Percentiles rank a stretch among this genome's conserved stretches.
Evolutionary conservation across 2,329 filamentous ascomycete genomes (phyloP).

Genomic region (Dactylellina leptospora): DNA sequence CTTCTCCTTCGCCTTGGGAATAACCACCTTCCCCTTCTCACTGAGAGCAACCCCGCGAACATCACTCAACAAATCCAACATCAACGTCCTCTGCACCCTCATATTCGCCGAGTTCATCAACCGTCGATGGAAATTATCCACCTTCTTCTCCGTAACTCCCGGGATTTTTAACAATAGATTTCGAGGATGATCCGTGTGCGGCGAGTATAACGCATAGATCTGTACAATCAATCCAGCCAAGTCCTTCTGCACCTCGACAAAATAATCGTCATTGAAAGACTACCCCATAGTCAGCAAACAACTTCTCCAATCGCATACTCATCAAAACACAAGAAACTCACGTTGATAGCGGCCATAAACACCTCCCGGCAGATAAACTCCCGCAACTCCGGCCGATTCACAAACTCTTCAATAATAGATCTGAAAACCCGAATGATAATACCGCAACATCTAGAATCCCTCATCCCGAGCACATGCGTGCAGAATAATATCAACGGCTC

Average conservation of each 20-base stretch:
- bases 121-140: constrained; percentile 74
- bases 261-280: constrained; percentile 92
- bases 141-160: constrained; percentile 73
- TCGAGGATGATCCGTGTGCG: constrained; percentile 74
- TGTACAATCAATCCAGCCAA: constrained; percentile 85
- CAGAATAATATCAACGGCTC: constrained; percentile 91
- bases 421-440: constrained; percentile 87
- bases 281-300: constrained; percentile 26
- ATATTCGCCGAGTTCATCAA: constrained; percentile 61
- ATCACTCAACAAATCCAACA: constrained; percentile 84
- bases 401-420: constrained; percentile 82
- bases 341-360: constrained; percentile 71
- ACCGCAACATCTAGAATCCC: constrained; percentile 85
- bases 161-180: constrained; percentile 81
- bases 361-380: constrained; percentile 91
- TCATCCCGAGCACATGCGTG: constrained; percentile 87
- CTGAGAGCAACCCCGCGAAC: constrained; percentile 90
- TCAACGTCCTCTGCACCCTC: constrained; percentile 73
- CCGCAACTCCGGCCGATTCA: constrained; percentile 66
- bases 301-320: not conserved
- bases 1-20: constrained; percentile 61
- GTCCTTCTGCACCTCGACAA: constrained; percentile 94
- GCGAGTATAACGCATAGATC: constrained; percentile 80
- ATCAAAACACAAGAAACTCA: constrained; percentile 64
- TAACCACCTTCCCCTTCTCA: constrained; percentile 83